Evolutionary conservation across 139 green algal species (phyloP).

Genomic region (Picochlorum sp.): DNA sequence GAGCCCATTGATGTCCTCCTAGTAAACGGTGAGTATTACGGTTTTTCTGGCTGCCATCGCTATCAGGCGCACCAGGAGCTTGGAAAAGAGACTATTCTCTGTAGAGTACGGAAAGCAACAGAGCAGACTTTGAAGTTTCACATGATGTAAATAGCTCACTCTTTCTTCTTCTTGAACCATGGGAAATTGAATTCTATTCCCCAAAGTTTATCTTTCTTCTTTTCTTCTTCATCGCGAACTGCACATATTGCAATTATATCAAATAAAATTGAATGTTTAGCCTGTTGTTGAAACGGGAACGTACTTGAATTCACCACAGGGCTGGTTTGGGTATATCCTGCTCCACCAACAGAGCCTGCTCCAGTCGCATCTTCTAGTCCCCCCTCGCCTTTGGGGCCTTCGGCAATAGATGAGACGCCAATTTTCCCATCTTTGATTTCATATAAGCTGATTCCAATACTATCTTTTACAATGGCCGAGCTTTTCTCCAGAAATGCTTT

Average conservation of each 20-base stretch:
- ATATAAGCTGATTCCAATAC: constrained; percentile 65
- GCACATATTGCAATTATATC: neutral
- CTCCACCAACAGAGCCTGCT: constrained; percentile 40
- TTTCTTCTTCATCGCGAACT: constrained; percentile 23
- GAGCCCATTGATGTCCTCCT: constrained; percentile 76
- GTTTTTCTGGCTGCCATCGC: constrained; percentile 83
- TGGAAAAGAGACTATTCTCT: constrained; percentile 69
- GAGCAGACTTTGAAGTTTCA: constrained; percentile 55
- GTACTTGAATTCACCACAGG: constrained; percentile 9
- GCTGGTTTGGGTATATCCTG: constrained; percentile 43
- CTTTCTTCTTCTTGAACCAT: constrained; percentile 29
- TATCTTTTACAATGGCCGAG: constrained; percentile 33
- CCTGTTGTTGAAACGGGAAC: constrained; percentile 4
- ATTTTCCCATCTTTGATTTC: constrained; percentile 55
- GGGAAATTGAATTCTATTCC: constrained; percentile 27
- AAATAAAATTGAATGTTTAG: neutral
- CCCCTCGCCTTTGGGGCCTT: constrained; percentile 61
- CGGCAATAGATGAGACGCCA: constrained; percentile 34
- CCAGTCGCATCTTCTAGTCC: constrained; percentile 74
- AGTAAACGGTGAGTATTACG: constrained; percentile 72
- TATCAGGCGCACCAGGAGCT: constrained; percentile 63
- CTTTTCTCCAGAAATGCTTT: constrained; percentile 45
- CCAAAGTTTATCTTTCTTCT: constrained; percentile 29
- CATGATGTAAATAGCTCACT: constrained; percentile 45
- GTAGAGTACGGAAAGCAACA: constrained; percentile 71